Conservation (phyloP, 2,329 filamentous ascomycete genomes). For the Myriangium duriaei region DNA sequence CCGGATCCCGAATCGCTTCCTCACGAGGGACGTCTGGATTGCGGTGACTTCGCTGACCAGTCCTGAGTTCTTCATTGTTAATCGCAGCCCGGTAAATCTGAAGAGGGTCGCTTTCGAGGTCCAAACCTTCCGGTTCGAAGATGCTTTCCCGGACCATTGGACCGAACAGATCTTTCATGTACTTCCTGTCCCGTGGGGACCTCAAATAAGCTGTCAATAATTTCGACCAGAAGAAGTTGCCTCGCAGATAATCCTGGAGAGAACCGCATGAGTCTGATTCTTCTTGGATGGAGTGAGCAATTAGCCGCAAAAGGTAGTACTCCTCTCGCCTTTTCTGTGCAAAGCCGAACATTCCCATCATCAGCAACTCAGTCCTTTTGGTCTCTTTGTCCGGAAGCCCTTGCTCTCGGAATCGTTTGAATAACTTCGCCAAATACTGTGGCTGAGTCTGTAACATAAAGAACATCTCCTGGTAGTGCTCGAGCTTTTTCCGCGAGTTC, state of each 20-base stretch:
- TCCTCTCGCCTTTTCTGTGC: slow-evolving; percentile 94
- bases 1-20: slow-evolving; percentile 86
- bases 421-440: slow-evolving; percentile 81
- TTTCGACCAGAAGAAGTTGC: slow-evolving; percentile 87
- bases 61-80: slow-evolving; percentile 93
- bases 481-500: slow-evolving; percentile 85
- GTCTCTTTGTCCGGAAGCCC: slow-evolving; percentile 82
- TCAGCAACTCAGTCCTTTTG: slow-evolving; percentile 81
- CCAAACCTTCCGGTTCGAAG: slow-evolving; percentile 78
- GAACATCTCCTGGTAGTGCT: slow-evolving; percentile 94
- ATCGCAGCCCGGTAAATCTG: slow-evolving; percentile 93
- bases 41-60: slow-evolving; percentile 68
- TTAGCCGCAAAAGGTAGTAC: slow-evolving; percentile 86
- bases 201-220: slow-evolving; percentile 78
- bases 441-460: slow-evolving; percentile 95
- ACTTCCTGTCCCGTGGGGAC: slow-evolving; percentile 85
- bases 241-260: slow-evolving; percentile 75
- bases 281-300: slow-evolving; percentile 70
- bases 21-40: slow-evolving; percentile 79
- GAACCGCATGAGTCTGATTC: slow-evolving; percentile 63
- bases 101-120: slow-evolving; percentile 92
- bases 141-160: slow-evolving; percentile 82
- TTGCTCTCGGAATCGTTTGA: slow-evolving; percentile 70
- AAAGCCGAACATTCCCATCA: slow-evolving; percentile 95
- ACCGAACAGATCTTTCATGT: slow-evolving; percentile 73